Percentiles rank a stretch among this genome's conserved stretches.
These are phyloP conservation scores for Plantago major DNA, from an alignment of 257 asterid genomes.

Conservation along the genomic window DNA sequence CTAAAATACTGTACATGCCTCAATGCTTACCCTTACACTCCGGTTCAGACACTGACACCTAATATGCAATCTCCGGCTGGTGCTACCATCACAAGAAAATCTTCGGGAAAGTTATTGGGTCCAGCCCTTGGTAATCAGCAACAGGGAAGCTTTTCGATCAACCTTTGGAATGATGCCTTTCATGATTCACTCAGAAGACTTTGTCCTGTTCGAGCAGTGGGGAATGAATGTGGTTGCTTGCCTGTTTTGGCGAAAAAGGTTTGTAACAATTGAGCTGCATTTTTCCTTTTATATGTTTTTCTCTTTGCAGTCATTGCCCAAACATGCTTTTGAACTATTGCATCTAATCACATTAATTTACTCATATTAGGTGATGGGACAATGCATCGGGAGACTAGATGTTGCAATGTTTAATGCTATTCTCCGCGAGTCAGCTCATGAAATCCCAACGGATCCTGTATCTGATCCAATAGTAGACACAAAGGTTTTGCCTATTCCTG, in stretches of 20 bases:
- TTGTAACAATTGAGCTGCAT: conserved; percentile 15
- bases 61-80: conserved; percentile 76
- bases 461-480: conserved; percentile 97
- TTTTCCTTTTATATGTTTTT: conserved; percentile 13
- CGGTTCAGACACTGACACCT: conserved; percentile 73
- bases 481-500: conserved; percentile 93
- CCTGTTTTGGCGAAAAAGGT: conserved; percentile 89
- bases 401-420: conserved; percentile 97
- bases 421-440: conserved; percentile 91
- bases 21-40: conserved; percentile 12
- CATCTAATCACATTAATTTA: conserved; percentile 20
- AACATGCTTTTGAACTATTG: conserved; percentile 1
- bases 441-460: conserved; percentile 97
- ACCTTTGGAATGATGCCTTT: conserved; percentile 81
- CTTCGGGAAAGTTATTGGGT: conserved; percentile 46
- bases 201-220: conserved; percentile 91
- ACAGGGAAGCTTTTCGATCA: conserved; percentile 75
- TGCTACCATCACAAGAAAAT: conserved; percentile 34
- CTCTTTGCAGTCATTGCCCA: too few relatives aligned
- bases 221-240: conserved; percentile 96
- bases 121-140: conserved; percentile 74
- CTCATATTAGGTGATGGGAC: conserved; percentile 70
- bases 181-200: conserved; percentile 74
- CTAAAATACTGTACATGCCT: not conserved
- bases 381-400: conserved; percentile 84